phyloP scores from a whole-genome alignment of 805 yeast species.

The Barnettozyma pratensis region DNA sequence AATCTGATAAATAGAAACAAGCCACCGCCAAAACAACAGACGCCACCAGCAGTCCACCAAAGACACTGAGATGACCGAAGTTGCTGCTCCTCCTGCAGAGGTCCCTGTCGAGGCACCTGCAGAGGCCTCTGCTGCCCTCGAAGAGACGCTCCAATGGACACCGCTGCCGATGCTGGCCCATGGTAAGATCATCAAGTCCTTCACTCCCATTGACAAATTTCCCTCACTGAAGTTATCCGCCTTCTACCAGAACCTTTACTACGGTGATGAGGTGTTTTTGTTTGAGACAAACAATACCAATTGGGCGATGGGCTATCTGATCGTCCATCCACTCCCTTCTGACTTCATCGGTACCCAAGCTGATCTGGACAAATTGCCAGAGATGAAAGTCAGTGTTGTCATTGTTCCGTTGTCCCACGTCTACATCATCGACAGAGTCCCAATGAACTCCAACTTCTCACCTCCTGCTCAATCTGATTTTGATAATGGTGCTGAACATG shows the following conservation, averaged over 20 bases:
- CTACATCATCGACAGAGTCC: constrained; percentile 37
- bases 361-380: constrained; percentile 60
- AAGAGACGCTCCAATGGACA: constrained; percentile 32
- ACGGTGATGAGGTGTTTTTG: constrained; percentile 74
- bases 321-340: constrained; percentile 63
- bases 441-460: constrained; percentile 32
- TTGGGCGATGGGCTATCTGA: constrained; percentile 79
- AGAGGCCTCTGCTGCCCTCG: not conserved
- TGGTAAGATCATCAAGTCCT: constrained; percentile 39
- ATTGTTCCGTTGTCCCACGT: constrained; percentile 59
- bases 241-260: constrained; percentile 50
- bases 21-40: not conserved
- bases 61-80: not conserved
- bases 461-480: constrained; percentile 26
- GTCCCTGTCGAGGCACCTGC: too few species aligned
- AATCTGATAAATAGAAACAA: too few species aligned
- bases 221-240: constrained; percentile 30
- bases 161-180: constrained; percentile 42
- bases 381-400: constrained; percentile 44
- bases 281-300: constrained; percentile 56
- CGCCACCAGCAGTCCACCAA: not conserved
- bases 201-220: constrained; percentile 38
- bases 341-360: constrained; percentile 58
- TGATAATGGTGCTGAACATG: constrained; percentile 12
- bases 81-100: too few species aligned